Conservation (phyloP, 139 green algal genomes). For the Haematococcus sp. region DNA sequence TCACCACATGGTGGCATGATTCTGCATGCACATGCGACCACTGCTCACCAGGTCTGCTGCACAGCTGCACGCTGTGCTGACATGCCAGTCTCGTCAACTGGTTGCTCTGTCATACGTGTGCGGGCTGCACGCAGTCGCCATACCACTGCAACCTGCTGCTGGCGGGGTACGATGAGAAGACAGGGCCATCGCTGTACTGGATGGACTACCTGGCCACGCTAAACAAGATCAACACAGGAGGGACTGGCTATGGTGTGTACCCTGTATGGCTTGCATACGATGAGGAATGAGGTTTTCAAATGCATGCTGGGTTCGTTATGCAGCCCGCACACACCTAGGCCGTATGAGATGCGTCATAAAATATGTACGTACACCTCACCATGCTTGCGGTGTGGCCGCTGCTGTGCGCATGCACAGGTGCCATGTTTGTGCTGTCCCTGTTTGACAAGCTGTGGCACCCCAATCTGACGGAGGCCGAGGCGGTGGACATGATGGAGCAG, state of each 20-base stretch:
- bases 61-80: too few relatives aligned
- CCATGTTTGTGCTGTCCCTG: constrained; percentile 92
- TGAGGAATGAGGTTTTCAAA: too few relatives aligned
- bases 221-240: constrained; percentile 94
- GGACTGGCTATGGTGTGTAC: constrained; percentile 91
- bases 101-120: background rate
- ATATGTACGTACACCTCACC: too few relatives aligned
- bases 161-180: constrained; percentile 86
- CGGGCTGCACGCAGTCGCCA: constrained; percentile 61
- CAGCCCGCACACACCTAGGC: background rate
- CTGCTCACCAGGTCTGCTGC: too few relatives aligned
- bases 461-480: constrained; percentile 85
- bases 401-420: constrained; percentile 46
- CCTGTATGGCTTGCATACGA: too few relatives aligned
- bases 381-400: too few relatives aligned
- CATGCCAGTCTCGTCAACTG: too few relatives aligned
- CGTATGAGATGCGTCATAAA: background rate
- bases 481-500: constrained; percentile 90
- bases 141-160: constrained; percentile 96
- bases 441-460: constrained; percentile 95
- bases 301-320: background rate
- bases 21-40: too few relatives aligned
- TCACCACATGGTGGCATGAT: too few relatives aligned
- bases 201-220: constrained; percentile 98
- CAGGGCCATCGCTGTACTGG: constrained; percentile 91